These are phyloP conservation scores for Excoecaria cochinchinensis DNA, from an alignment of 345 rosid species.

Conservation along the genomic window DNA sequence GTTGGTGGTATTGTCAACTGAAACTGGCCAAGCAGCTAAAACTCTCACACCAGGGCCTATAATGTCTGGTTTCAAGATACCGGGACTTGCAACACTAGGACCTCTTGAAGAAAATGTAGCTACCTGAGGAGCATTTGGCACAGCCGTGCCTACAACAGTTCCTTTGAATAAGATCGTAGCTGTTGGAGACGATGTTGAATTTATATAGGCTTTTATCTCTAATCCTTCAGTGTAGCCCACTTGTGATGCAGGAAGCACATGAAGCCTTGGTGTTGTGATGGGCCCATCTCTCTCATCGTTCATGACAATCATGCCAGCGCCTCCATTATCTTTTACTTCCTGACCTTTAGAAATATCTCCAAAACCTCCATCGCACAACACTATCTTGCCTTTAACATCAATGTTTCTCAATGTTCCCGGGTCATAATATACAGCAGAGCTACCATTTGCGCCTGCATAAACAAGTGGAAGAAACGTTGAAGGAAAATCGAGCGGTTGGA, in stretches of 20 bases:
- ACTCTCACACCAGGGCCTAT: slow-evolving; percentile 25
- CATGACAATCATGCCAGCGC: slow-evolving; percentile 19
- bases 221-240: slow-evolving; percentile 9
- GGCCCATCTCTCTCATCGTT: slow-evolving; percentile 2
- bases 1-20: slow-evolving; percentile 1
- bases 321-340: slow-evolving; percentile 20
- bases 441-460: slow-evolving; percentile 9
- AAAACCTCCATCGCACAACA: slow-evolving; percentile 7
- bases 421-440: not conserved
- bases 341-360: not conserved
- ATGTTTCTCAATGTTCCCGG: slow-evolving; percentile 6
- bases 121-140: slow-evolving; percentile 15
- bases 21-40: slow-evolving; percentile 21
- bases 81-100: slow-evolving; percentile 19
- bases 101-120: slow-evolving; percentile 20
- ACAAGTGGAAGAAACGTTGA: slow-evolving; percentile 13
- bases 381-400: slow-evolving; percentile 13
- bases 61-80: slow-evolving; percentile 31
- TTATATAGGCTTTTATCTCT: slow-evolving; percentile 8
- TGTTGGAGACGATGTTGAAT: slow-evolving; percentile 2
- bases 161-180: slow-evolving; percentile 16
- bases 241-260: slow-evolving; percentile 21
- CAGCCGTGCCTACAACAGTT: slow-evolving; percentile 2
- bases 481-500: not conserved
- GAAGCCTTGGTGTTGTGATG: not conserved